Evolutionary conservation across 140 eudicot genomes (phyloP).

Genomic region (Senecio squalidus): DNA sequence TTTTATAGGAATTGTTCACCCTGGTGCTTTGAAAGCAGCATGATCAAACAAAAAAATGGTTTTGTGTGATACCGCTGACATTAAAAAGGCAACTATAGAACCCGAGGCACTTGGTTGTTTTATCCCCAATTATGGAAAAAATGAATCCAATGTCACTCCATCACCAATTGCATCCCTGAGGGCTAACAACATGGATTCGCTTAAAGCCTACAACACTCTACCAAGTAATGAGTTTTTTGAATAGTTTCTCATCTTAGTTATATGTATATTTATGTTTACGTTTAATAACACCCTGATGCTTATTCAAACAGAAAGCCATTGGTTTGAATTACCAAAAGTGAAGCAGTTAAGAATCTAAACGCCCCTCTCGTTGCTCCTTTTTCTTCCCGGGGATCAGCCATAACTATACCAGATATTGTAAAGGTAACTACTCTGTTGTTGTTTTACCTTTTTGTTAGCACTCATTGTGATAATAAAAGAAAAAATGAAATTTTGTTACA

Average conservation of each 20-base stretch:
- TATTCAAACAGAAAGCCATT: conserved; percentile 17
- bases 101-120: conserved; percentile 5
- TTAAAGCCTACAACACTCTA: conserved; percentile 28
- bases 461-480: no score
- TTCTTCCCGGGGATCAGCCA: conserved; percentile 10
- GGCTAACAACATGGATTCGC: neutral
- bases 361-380: conserved; percentile 1
- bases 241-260: neutral
- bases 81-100: neutral
- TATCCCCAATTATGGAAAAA: neutral
- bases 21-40: neutral
- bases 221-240: conserved; percentile 21
- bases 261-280: neutral
- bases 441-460: no score
- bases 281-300: neutral
- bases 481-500: no score
- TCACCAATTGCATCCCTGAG: conserved; percentile 21
- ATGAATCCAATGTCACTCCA: conserved; percentile 13
- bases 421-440: conserved; percentile 12
- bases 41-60: neutral
- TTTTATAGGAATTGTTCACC: neutral
- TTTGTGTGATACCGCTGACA: neutral
- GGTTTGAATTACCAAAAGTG: conserved; percentile 28
- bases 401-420: neutral
- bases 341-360: neutral